Evolutionary conservation across 441 rosid species (phyloP), one percentile per base, ranked within the genome.

Genomic region (Bocquillonia castaneifolia): DNA sequence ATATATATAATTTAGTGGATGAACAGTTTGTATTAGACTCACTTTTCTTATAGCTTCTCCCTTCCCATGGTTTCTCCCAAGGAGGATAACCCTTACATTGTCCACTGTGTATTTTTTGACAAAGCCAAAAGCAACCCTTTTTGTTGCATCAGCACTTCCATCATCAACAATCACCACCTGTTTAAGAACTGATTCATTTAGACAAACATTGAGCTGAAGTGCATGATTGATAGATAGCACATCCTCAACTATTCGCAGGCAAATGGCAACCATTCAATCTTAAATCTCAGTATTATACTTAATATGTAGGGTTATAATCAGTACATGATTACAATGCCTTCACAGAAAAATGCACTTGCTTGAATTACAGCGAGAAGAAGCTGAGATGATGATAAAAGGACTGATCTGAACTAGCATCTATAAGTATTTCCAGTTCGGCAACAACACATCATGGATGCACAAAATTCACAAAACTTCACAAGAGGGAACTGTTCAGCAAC

Each of bases 1-100:
- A 53, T 40, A 59, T 57, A 39, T 52, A 14, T 50, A 28, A 9
- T 26, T 6, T 53, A 47, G 59, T 29, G 28, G 66, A 70, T 54
- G 20, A 75, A 59, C 10, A 53, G 58, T 62, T 70, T 10, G 29
- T 74, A 74, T 65, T 58, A 70, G 69, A 83, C 97, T 88, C 91
- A 94, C 96, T 83, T 81, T 91, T 86, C 97, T 82, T 75, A 92
- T 90, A 63, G 98, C 97, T 80, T 94, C 99, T 80, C 99, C 99
- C 82, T 94, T 94, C 40, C 99, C 97, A 66, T 90, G 97, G 76
- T 92, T 92, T 76, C 74, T 87, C 31, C 99, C 98, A 47, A 94
- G 96, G 66, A 91, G 88, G 80, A 94, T 86, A 67, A 82, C 75
- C 77, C 99, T 87, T 47, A 94, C 85, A 69, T 80, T 88, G 69